Percentiles rank a stretch among this genome's conserved stretches.
Evolutionary conservation across 345 rosid species (phyloP).

Genomic region (Moringa oleifera): DNA sequence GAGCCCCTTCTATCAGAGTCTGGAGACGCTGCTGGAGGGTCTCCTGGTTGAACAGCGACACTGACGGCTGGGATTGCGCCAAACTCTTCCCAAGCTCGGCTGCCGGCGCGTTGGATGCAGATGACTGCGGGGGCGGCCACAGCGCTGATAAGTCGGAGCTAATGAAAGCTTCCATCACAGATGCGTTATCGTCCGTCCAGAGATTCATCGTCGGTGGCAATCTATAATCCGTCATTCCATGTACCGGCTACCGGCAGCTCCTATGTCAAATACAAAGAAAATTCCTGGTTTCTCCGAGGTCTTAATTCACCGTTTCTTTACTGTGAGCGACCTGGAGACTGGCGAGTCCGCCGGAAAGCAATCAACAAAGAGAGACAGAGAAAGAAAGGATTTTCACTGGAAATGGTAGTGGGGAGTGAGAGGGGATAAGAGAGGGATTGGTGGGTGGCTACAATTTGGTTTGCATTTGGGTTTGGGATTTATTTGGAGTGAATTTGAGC

Average conservation of each 20-base stretch:
- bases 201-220: constrained; percentile 55
- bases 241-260: background rate
- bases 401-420: background rate
- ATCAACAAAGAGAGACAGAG: background rate
- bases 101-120: constrained; percentile 25
- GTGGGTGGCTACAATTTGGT: constrained; percentile 2
- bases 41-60: constrained; percentile 52
- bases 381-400: background rate
- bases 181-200: constrained; percentile 83
- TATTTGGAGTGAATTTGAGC: constrained; percentile 36
- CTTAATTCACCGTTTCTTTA: no score
- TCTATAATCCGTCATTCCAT: constrained; percentile 48
- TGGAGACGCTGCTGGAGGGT: constrained; percentile 89
- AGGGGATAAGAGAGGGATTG: background rate
- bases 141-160: constrained; percentile 64
- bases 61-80: constrained; percentile 18
- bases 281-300: no score
- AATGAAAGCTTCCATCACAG: constrained; percentile 97
- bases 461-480: constrained; percentile 34
- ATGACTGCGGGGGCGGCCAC: constrained; percentile 58
- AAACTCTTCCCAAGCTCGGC: constrained; percentile 7
- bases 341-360: background rate
- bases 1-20: constrained; percentile 64
- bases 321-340: no score
- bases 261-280: background rate